A percentile compares a stretch with the other conserved stretches of the same genome.
Evolutionary conservation across 192 early-diverging fungal genomes (phyloP).

Genomic region (Gaertneriomyces sp.): DNA sequence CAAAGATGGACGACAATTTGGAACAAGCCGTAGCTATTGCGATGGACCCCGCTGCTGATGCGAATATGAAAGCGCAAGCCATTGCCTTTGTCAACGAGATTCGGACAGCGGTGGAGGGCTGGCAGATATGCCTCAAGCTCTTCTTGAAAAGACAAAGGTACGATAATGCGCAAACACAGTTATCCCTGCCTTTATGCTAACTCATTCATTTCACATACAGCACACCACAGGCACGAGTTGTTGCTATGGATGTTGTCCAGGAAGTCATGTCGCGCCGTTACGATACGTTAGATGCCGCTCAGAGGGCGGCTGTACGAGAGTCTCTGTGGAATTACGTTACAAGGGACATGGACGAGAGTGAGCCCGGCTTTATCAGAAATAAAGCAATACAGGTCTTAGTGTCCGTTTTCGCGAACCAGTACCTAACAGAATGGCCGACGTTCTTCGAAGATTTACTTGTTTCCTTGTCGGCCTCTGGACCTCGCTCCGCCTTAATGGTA

Average conservation of each 20-base stretch:
- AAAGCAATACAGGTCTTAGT: slow-evolving; percentile 81
- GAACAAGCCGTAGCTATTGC: slow-evolving; percentile 46
- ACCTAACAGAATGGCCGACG: slow-evolving; percentile 79
- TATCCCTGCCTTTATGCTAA: slow-evolving; percentile 5
- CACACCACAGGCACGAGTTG: slow-evolving; percentile 73
- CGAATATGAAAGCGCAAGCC: slow-evolving; percentile 71
- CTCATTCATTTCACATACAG: slow-evolving; percentile 34
- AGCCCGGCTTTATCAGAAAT: slow-evolving; percentile 64
- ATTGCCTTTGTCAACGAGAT: slow-evolving; percentile 79
- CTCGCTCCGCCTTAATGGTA: slow-evolving; percentile 48
- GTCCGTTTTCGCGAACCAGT: slow-evolving; percentile 74
- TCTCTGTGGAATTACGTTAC: slow-evolving; percentile 35
- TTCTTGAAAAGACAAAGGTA: slow-evolving; percentile 72
- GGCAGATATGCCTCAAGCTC: slow-evolving; percentile 78
- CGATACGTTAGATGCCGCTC: slow-evolving; percentile 28
- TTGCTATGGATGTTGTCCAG: slow-evolving; percentile 81
- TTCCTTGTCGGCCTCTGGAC: slow-evolving; percentile 37
- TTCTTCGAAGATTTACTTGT: slow-evolving; percentile 84
- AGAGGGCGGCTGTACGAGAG: slow-evolving; percentile 30
- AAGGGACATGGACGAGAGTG: slow-evolving; percentile 34
- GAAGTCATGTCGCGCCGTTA: slow-evolving; percentile 58
- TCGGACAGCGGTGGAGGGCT: slow-evolving; percentile 72
- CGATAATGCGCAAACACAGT: slow-evolving; percentile 1
- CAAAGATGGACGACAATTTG: slow-evolving; percentile 24
- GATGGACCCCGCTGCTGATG: slow-evolving; percentile 66